Percentiles rank a stretch among this genome's conserved stretches.
phyloP scores from a whole-genome alignment of 345 rosid genomes.

The Aurinia saxatilis region DNA sequence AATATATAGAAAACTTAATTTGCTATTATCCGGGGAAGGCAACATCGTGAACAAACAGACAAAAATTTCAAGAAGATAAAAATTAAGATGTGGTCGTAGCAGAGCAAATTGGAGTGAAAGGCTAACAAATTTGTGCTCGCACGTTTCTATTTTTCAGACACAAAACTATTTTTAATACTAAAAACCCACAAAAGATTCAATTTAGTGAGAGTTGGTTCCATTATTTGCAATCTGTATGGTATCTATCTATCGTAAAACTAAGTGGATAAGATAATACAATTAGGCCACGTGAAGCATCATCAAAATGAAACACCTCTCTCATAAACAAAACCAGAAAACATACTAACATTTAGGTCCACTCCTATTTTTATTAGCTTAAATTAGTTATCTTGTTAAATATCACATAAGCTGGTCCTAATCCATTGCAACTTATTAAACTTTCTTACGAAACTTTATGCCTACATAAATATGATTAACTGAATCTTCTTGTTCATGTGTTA shows the following conservation, averaged over 20 bases:
- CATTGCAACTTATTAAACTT: background rate
- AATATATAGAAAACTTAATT: background rate
- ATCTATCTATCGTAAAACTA: background rate
- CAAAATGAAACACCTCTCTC: background rate
- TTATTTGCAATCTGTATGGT: background rate
- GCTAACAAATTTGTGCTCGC: background rate
- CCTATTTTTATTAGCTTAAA: constrained; percentile 2
- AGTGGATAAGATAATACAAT: background rate
- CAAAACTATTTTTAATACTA: too few relatives aligned
- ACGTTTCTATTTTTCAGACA: too few relatives aligned
- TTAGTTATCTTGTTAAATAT: constrained; percentile 18
- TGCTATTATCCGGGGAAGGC: constrained; percentile 20
- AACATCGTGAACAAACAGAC: constrained; percentile 13
- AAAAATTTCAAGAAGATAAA: background rate
- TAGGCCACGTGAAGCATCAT: constrained; percentile 13
- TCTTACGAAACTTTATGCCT: background rate
- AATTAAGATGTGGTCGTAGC: background rate
- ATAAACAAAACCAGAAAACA: background rate
- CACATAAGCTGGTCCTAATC: constrained; percentile 6
- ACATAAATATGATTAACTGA: background rate
- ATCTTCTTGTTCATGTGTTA: background rate
- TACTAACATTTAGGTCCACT: constrained; percentile 12
- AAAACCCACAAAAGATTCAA: too few relatives aligned
- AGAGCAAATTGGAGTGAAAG: background rate
- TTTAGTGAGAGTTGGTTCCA: too few relatives aligned